phyloP scores from a whole-genome alignment of 805 yeast genomes.

The Pachysolen tannophilus region DNA sequence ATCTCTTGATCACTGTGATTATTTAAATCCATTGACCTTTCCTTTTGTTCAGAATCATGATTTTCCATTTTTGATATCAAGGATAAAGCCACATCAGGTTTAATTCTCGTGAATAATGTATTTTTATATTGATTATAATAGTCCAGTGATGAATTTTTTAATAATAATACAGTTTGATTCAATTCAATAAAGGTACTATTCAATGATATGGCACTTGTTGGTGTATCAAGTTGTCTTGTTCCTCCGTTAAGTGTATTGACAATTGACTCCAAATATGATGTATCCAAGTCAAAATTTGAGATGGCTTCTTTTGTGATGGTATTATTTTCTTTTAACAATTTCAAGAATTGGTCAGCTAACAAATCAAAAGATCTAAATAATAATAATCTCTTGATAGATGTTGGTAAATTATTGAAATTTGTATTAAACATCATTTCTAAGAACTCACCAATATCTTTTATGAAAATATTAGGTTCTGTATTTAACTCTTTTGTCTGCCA shows the following conservation, averaged over 20 bases:
- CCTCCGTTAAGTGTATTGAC: slow-evolving; percentile 29
- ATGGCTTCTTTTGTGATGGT: slow-evolving; percentile 56
- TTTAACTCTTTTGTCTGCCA: slow-evolving; percentile 55
- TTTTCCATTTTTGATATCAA: slow-evolving; percentile 48
- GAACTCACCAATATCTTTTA: slow-evolving; percentile 79
- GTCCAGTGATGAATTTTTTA: slow-evolving; percentile 56
- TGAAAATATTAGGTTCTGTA: slow-evolving; percentile 60
- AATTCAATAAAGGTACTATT: slow-evolving; percentile 72
- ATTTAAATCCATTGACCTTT: not conserved
- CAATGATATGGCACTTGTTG: slow-evolving; percentile 34
- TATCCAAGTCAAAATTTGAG: slow-evolving; percentile 70
- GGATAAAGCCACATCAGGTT: slow-evolving; percentile 59
- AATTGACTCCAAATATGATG: slow-evolving; percentile 62
- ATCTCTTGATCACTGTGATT: too few relatives aligned
- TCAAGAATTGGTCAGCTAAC: slow-evolving; percentile 62
- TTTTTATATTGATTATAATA: slow-evolving; percentile 49
- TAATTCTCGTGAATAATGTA: slow-evolving; percentile 64
- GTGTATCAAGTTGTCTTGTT: slow-evolving; percentile 14
- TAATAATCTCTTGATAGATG: slow-evolving; percentile 68
- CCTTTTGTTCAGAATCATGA: slow-evolving; percentile 11
- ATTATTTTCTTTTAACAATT: slow-evolving; percentile 45
- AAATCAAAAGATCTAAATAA: slow-evolving; percentile 83
- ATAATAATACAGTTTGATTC: slow-evolving; percentile 69
- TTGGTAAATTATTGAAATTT: slow-evolving; percentile 76
- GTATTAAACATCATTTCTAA: slow-evolving; percentile 80